Evolutionary conservation across 108 stramenopile genomes (phyloP).

Genomic region (Stephanodiscus minutulus): DNA sequence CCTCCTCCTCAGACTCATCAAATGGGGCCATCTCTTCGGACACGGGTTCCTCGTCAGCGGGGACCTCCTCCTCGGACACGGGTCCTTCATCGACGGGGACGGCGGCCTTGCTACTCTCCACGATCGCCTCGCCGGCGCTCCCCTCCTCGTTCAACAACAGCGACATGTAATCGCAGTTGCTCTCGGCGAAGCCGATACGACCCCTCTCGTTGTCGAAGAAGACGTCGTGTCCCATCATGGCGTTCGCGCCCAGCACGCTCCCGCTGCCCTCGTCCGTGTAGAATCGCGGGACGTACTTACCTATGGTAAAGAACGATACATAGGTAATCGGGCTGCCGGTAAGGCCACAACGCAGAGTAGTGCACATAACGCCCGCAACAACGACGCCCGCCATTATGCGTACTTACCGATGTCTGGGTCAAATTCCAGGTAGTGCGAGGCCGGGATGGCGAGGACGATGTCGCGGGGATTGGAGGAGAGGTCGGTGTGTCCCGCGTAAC

Average conservation of each 20-base stretch:
- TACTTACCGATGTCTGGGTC: constrained; percentile 55
- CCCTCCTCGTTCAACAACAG: constrained; percentile 32
- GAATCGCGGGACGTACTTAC: constrained; percentile 68
- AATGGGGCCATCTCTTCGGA: neutral
- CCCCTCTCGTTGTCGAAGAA: constrained; percentile 81
- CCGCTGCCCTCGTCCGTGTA: constrained; percentile 83
- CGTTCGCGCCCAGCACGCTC: constrained; percentile 92
- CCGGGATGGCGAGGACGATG: constrained; percentile 80
- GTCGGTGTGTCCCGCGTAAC: constrained; percentile 51
- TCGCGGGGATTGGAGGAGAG: constrained; percentile 65
- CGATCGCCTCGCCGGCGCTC: constrained; percentile 22
- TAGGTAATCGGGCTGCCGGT: too few relatives aligned
- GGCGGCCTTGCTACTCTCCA: constrained; percentile 28
- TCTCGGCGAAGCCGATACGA: constrained; percentile 90
- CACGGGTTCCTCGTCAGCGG: neutral
- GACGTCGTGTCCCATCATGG: constrained; percentile 95
- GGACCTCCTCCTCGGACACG: neutral
- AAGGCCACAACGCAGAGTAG: too few relatives aligned
- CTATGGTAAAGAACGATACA: too few relatives aligned
- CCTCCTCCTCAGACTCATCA: constrained; percentile 11
- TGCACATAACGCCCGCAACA: too few relatives aligned
- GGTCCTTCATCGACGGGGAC: constrained; percentile 8
- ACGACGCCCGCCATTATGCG: too few relatives aligned
- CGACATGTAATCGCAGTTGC: constrained; percentile 77
- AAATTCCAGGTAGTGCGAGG: constrained; percentile 82